Evolutionary conservation across 768 basidiomycete genomes (phyloP).

Genomic region (Exidia glandulosa): DNA sequence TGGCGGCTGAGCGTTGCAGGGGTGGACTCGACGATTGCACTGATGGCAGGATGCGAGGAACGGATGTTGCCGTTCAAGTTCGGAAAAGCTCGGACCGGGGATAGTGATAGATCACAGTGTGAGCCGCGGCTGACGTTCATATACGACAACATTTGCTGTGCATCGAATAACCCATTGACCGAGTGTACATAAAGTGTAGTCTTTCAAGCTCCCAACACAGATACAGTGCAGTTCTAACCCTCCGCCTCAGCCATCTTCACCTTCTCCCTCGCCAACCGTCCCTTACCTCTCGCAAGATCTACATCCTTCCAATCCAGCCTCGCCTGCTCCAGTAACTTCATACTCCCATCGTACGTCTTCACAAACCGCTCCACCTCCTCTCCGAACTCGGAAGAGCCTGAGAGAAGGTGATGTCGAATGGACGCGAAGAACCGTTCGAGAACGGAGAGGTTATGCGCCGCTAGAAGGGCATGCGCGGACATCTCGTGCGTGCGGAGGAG

Average conservation of each 20-base stretch:
- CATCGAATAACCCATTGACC: no score
- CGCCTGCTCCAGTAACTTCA: conserved; percentile 41
- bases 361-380: conserved; percentile 42
- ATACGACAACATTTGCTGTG: no score
- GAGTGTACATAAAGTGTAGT: no score
- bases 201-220: no score
- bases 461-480: conserved; percentile 68
- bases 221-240: neutral
- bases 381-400: conserved; percentile 4
- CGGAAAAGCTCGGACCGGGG: no score
- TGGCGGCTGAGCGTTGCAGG: no score
- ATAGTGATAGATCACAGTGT: no score
- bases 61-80: no score
- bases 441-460: conserved; percentile 64
- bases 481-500: conserved; percentile 84
- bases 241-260: conserved; percentile 19
- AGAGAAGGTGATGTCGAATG: conserved; percentile 32
- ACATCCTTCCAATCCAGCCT: conserved; percentile 50
- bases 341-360: conserved; percentile 37
- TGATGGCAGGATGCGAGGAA: no score
- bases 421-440: conserved; percentile 53
- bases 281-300: conserved; percentile 63
- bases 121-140: no score
- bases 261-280: conserved; percentile 56
- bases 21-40: no score